Base-by-base conservation (phyloP, 2,329 filamentous ascomycete genomes). In the Microdochium paspali region DNA sequence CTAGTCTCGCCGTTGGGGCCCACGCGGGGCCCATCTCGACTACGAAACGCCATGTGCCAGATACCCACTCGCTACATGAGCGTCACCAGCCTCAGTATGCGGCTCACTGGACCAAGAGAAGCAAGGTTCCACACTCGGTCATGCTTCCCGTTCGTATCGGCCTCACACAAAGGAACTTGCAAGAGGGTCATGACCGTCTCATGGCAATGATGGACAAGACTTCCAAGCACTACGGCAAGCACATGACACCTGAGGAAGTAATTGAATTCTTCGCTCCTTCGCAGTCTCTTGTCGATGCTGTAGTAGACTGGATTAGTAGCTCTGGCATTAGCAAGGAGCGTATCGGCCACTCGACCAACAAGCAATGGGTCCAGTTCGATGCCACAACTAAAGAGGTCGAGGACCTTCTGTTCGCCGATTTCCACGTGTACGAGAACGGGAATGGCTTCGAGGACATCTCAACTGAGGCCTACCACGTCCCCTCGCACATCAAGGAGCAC, bases 321-420 rank as follows among this genome's bases (percentile, higher is more conserved):
- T 55, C 62, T 25, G 61, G 65, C 18, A 64, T 66, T 28, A 49
- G 52, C 9, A 50, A 50, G 3, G 48, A 59, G 42, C 51, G 56
- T 13, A 61, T 67, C 52, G 60, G 61, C 4, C 63, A 66, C 42
- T 66, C 54, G 20, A 45, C 44, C 9, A 59, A 58, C 32, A 58
- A 52, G 48, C 54, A 69, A 56, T 72, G 67, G 69, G 52, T 72
- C 39, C 65, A 69, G 51, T 68, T 72, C 44, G 65, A 71, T 51
- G 64, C 66, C 10, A 58, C 61, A 2, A 62, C 63, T 9, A 50
- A 53, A 5, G 61, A 72, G 45, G 63, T 62, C 2, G 69, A 72
- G 49, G 50, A 59, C 26, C 55, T 72, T 3, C 56, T 72, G n/a
- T 59, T 62, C 52, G 61, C 67, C 2, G 61, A 65, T 24, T 72